Conservation (phyloP, 2,329 filamentous ascomycete genomes). For the Alternaria metachromatica region DNA sequence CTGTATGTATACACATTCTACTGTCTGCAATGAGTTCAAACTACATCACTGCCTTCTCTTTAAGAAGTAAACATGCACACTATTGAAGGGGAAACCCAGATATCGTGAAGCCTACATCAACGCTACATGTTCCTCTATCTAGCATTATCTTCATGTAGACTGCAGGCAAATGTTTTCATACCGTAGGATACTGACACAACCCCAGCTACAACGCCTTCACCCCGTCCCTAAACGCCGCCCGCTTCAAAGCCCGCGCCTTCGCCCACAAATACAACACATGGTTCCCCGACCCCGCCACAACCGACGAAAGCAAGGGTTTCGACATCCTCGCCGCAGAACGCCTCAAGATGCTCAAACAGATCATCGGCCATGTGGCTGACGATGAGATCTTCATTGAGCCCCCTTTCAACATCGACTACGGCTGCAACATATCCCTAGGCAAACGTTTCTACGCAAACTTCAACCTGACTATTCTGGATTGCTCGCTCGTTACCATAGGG, state of each 20-base stretch:
- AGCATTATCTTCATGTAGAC: too few relatives aligned
- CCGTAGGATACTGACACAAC: neutral
- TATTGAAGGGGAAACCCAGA: neutral
- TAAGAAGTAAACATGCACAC: neutral
- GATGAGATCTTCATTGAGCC: slow-evolving; percentile 62
- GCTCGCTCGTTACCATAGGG: slow-evolving; percentile 60
- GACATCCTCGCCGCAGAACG: slow-evolving; percentile 36
- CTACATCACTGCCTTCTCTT: neutral
- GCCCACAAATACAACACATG: slow-evolving; percentile 66
- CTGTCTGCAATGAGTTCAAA: neutral
- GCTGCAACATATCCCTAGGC: slow-evolving; percentile 68
- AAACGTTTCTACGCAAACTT: slow-evolving; percentile 70
- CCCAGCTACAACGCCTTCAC: slow-evolving; percentile 59
- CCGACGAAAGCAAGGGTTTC: slow-evolving; percentile 27
- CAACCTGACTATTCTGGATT: slow-evolving; percentile 61
- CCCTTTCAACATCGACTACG: slow-evolving; percentile 69
- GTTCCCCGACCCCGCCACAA: slow-evolving; percentile 29
- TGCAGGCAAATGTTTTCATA: too few relatives aligned
- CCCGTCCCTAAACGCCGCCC: slow-evolving; percentile 58
- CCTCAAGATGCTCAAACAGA: slow-evolving; percentile 29
- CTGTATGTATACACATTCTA: slow-evolving; percentile 51
- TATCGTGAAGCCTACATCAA: neutral
- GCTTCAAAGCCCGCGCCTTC: slow-evolving; percentile 62
- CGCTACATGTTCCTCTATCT: neutral
- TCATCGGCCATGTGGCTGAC: slow-evolving; percentile 44